Evolutionary conservation across 306 rosid species (phyloP), one percentile per base, ranked within the genome.

Genomic region (Quercus variabilis): DNA sequence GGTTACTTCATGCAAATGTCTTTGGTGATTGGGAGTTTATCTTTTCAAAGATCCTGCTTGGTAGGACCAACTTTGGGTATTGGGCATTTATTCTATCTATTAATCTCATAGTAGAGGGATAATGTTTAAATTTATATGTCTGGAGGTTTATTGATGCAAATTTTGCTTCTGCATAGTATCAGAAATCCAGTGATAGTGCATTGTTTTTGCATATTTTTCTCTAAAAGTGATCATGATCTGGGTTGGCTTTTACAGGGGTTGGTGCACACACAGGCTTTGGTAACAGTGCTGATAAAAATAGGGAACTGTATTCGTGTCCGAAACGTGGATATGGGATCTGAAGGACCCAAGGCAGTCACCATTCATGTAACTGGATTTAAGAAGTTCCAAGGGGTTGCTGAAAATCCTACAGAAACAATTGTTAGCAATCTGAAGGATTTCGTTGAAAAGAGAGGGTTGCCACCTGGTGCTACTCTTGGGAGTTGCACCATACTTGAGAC

Each of bases 291-390:
- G 0, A 74, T 73, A 64, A 21, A 86, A 86, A 91, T 87, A 77
- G 97, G 94, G 92, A 91, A 90, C 87, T 93, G 93, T 76, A 85
- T 88, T 64, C 82, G 28, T 46, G 83, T 84, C 20, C 80, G 83
- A 74, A 87, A 74, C 79, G 38, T 71, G 71, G 86, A 87, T 83
- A 94, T 92, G 97, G 96, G 97, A 75, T 94, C 98, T 70, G 97
- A 94, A 88, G 94, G 92, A 62, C 90, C 91, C 83, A 88, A 83
- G 84, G 75, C 64, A 6, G 78, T 92, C n/a, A 90, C 89, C 26
- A 80, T 94, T 81, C 90, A 92, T 71, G 91, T 94, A 33, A 94
- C 93, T 55, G 98, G 98, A 69, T 94, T 92, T 84, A 94, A 88
- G 78, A 94, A 83, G 84, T 94, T 94, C 79, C 91, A 83, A 64